phyloP scores from a whole-genome alignment of 768 basidiomycete species.

The Daedaleopsis nitida region DNA sequence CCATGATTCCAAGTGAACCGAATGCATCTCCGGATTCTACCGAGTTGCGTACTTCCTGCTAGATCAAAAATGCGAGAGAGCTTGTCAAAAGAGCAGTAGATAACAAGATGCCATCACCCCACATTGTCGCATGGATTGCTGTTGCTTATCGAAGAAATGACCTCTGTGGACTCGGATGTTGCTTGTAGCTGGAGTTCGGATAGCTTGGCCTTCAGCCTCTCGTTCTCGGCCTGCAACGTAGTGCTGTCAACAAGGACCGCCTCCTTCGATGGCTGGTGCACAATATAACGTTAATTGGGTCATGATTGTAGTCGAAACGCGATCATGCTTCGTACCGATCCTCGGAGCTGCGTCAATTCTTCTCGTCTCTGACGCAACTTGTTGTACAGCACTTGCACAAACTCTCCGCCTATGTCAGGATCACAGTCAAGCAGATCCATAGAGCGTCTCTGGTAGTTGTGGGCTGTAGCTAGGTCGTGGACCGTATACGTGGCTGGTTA shows the following conservation, averaged over 20 bases:
- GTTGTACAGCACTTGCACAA: constrained; percentile 10
- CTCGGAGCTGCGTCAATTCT: constrained; percentile 1
- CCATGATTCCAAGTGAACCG: too few relatives aligned
- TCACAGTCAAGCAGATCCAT: constrained; percentile 13
- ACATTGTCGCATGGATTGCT: neutral
- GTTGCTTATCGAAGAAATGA: neutral
- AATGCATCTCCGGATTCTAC: too few relatives aligned
- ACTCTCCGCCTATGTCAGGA: constrained; percentile 10
- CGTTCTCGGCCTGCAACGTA: neutral
- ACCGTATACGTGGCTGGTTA: too few relatives aligned
- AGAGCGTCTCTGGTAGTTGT: neutral
- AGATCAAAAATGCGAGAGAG: too few relatives aligned
- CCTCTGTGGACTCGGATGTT: neutral
- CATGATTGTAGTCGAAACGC: neutral
- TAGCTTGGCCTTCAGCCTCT: constrained; percentile 1
- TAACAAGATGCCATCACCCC: too few relatives aligned
- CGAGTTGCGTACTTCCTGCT: too few relatives aligned
- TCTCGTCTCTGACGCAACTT: constrained; percentile 11
- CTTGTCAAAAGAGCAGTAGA: too few relatives aligned
- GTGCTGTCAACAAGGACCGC: neutral
- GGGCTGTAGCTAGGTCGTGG: too few relatives aligned
- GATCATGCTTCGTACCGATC: neutral
- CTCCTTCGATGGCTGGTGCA: neutral
- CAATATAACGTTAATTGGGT: neutral
- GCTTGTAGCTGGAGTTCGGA: neutral